Conservation (phyloP, 2,329 filamentous ascomycete genomes). For the Talaromyces sp. region DNA sequence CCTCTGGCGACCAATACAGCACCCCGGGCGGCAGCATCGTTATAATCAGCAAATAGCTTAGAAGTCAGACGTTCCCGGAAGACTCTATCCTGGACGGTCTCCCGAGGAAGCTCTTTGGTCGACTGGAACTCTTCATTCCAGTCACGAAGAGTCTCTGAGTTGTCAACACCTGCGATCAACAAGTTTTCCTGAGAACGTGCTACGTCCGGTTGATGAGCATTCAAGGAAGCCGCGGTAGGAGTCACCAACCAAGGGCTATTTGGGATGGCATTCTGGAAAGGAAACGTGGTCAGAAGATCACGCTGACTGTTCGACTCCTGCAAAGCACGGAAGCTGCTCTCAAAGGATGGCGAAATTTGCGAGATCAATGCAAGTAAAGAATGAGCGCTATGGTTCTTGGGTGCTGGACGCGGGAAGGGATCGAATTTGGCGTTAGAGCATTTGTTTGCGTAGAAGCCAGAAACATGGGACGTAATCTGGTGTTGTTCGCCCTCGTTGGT, state of each 20-base stretch:
- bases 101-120: slow-evolving; percentile 87
- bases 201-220: slow-evolving; percentile 74
- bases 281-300: slow-evolving; percentile 88
- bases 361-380: slow-evolving; percentile 79
- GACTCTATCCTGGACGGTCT: slow-evolving; percentile 89
- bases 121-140: slow-evolving; percentile 99
- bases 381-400: slow-evolving; percentile 76
- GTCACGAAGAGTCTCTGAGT: slow-evolving; percentile 88
- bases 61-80: slow-evolving; percentile 91
- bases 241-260: slow-evolving; percentile 89
- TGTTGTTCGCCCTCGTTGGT: slow-evolving; percentile 94
- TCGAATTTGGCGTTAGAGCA: slow-evolving; percentile 95
- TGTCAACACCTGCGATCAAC: slow-evolving; percentile 84
- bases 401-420: slow-evolving; percentile 72
- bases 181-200: slow-evolving; percentile 91
- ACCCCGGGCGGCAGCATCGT: slow-evolving; percentile 87
- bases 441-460: slow-evolving; percentile 96
- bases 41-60: slow-evolving; percentile 97
- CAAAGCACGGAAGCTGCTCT: slow-evolving; percentile 68
- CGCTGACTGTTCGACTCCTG: slow-evolving; percentile 81
- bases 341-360: slow-evolving; percentile 79
- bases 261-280: slow-evolving; percentile 91
- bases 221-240: slow-evolving; percentile 58
- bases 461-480: slow-evolving; percentile 89
- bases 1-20: slow-evolving; percentile 89